Evolutionary conservation across 345 rosid genomes (phyloP), one percentile per base, ranked within the genome.

Genomic region (Citrus medica): DNA sequence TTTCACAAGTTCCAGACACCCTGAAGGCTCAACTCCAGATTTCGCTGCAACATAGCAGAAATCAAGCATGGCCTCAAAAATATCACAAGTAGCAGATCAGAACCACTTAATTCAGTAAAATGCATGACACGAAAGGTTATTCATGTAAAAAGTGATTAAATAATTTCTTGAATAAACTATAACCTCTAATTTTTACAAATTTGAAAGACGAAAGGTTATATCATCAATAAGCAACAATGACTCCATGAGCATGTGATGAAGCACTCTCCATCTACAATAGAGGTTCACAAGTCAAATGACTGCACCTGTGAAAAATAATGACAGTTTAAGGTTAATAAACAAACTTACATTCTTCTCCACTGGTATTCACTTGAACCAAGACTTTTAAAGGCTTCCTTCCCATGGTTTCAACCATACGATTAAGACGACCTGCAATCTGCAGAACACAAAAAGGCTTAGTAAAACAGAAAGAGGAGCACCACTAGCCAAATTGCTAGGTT

Each of bases 311-410:
- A 37, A 9, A 56, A 21, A 22, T 9, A 66, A 22, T 66, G 25
- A 21, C n/a, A 75, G 17, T 19, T 71, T 21, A 19, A 24, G 46
- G 24, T 6, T 0, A 17, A 71, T 9, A 38, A 53, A 28, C 32
- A 30, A 13, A 84, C 99, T 88, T 80, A 96, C 99, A 96, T 82
- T 92, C 95, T 91, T 96, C 98, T 22, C 98, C 97, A 80, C 99
- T 94, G 69, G 99, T 96, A 81, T 96, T 94, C 78, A 96, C 97
- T 89, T 96, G 99, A 82, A 96, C 85, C 66, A 92, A 83, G 67
- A 96, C 89, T 86, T 92, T 91, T 85, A 96, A 79, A 64, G 92
- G 99, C 81, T 88, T 88, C 86, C 95, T 92, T 80, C 89, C 95
- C 61, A 92, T 74, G 78, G 82, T 90, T 35, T 86, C 95, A 82